phyloP scores from a whole-genome alignment of 495 filamentous ascomycete species.

The Hypoxylon cercidicola region DNA sequence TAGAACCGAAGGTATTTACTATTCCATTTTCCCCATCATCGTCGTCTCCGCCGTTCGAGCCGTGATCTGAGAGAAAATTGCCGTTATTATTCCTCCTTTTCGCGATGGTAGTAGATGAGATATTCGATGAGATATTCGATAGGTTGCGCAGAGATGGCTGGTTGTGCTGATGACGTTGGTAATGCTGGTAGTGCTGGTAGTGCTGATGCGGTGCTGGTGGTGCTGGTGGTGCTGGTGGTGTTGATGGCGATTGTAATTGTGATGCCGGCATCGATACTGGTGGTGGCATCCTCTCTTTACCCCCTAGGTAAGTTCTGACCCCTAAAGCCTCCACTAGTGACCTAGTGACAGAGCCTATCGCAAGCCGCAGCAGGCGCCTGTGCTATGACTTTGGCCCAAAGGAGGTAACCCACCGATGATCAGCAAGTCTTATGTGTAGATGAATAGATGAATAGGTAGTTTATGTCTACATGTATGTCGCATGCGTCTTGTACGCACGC shows the following conservation, averaged over 20 bases:
- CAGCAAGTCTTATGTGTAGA: slow-evolving; percentile 2
- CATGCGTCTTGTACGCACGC: slow-evolving; percentile 6
- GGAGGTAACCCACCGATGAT: slow-evolving; percentile 34
- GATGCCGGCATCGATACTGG: not conserved
- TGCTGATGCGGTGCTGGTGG: slow-evolving; percentile 7
- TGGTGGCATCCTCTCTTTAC: slow-evolving; percentile 28
- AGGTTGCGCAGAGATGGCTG: not conserved
- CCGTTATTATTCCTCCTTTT: slow-evolving; percentile 5
- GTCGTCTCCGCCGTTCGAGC: slow-evolving; percentile 13
- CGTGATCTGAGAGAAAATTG: slow-evolving; percentile 21
- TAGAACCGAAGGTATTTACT: slow-evolving; percentile 1
- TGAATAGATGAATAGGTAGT: slow-evolving; percentile 11
- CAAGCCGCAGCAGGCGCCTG: slow-evolving; percentile 19
- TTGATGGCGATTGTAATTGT: slow-evolving; percentile 21
- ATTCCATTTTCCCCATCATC: slow-evolving; percentile 1
- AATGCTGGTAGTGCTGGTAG: not conserved
- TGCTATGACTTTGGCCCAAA: slow-evolving; percentile 36
- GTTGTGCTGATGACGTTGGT: not conserved
- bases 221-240: slow-evolving; percentile 8
- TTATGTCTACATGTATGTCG: not conserved
- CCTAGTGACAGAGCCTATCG: slow-evolving; percentile 14
- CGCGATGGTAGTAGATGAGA: not conserved
- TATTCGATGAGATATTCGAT: not conserved
- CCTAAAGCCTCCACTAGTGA: too few relatives aligned
- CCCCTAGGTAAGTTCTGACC: not conserved